phyloP scores from a whole-genome alignment of 768 basidiomycete genomes.

The Amanita brunnescens region DNA sequence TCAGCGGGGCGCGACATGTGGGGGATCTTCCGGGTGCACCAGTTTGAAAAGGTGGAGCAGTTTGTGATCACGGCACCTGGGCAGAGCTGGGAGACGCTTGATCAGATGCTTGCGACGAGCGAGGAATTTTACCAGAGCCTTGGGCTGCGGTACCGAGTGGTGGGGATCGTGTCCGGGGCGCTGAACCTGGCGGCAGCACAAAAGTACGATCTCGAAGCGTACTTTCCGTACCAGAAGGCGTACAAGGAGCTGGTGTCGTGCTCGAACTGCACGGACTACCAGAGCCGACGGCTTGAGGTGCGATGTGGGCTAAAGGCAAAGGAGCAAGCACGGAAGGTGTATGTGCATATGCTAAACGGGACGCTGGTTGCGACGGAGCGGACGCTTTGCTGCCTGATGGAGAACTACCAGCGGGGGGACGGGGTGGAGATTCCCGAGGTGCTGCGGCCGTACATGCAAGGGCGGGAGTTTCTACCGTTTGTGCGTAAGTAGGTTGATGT shows the following conservation, averaged over 20 bases:
- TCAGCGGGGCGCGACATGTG: conserved; percentile 97
- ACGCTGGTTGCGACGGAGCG: conserved; percentile 97
- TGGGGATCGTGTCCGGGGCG: conserved; percentile 93
- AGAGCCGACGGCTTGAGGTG: conserved; percentile 88
- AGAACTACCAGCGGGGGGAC: conserved; percentile 95
- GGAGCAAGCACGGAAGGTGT: conserved; percentile 85
- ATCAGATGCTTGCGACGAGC: conserved; percentile 81
- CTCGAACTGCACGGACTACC: conserved; percentile 99
- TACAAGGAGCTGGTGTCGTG: conserved; percentile 98
- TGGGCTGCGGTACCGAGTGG: conserved; percentile 84
- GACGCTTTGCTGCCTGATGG: conserved; percentile 93
- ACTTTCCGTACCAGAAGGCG: conserved; percentile 96
- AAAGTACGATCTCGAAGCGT: conserved; percentile 97
- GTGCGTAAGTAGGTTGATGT: too few species aligned
- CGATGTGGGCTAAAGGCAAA: conserved; percentile 87
- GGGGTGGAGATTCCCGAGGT: conserved; percentile 87
- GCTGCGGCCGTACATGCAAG: conserved; percentile 92
- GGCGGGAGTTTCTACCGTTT: conserved; percentile 82
- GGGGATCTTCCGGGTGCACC: conserved; percentile 99
- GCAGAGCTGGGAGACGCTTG: conserved; percentile 91
- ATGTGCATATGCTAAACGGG: conserved; percentile 99
- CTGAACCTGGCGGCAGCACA: conserved; percentile 95
- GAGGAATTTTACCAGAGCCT: conserved; percentile 97
- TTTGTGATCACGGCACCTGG: conserved; percentile 93
- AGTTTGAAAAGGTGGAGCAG: conserved; percentile 98